Evolutionary conservation across 139 green algal species (phyloP).

Genomic region (Monoraphidium neglectum): DNA sequence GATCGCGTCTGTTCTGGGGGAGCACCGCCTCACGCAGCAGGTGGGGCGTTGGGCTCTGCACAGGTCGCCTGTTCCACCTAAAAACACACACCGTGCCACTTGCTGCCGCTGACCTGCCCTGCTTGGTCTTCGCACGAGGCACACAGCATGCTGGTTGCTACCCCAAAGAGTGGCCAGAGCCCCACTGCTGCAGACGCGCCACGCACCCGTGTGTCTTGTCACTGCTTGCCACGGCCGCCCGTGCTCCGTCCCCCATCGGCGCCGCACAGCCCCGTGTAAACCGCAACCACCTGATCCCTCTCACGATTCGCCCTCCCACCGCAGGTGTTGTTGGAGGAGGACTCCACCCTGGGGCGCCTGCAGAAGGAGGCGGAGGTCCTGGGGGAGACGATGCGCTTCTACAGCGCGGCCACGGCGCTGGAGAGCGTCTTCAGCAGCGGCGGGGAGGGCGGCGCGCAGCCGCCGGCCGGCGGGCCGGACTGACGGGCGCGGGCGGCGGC

Average conservation of each 20-base stretch:
- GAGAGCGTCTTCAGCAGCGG: conserved; percentile 35
- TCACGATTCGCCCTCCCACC: not conserved
- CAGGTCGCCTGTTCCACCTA: no score
- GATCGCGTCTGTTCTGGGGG: conserved; percentile 50
- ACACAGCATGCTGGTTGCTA: no score
- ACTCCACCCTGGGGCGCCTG: conserved; percentile 51
- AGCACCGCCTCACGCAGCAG: not conserved
- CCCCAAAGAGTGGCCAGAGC: no score
- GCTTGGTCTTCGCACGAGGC: no score
- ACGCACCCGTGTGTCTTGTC: no score
- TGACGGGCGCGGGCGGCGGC: conserved; percentile 1
- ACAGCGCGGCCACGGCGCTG: conserved; percentile 47
- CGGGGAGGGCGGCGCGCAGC: conserved; percentile 11
- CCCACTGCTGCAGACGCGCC: no score
- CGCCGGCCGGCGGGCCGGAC: conserved; percentile 23
- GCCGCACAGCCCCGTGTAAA: conserved; percentile 41
- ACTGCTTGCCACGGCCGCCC: no score
- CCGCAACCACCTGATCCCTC: not conserved
- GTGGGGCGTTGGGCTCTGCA: no score
- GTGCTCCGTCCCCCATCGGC: conserved; percentile 36
- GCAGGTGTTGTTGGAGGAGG: conserved; percentile 56
- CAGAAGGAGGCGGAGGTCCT: conserved; percentile 56
- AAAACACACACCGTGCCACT: no score
- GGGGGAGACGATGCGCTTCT: conserved; percentile 54
- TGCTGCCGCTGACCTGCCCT: no score